These are phyloP conservation scores for Aspergillus ochraceoroseus DNA, from an alignment of 2,329 filamentous ascomycete genomes.

Conservation along the genomic window DNA sequence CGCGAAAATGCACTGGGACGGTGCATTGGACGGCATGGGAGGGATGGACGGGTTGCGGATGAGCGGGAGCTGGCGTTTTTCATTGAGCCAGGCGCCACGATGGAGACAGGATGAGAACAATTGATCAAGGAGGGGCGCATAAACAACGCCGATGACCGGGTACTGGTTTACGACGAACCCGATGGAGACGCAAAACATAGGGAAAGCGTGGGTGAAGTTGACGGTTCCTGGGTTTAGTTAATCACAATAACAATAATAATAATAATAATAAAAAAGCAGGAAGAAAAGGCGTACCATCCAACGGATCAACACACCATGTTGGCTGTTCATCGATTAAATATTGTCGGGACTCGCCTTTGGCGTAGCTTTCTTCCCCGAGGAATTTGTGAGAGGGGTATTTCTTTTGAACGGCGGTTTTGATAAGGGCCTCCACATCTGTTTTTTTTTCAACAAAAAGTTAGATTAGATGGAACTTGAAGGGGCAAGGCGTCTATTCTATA, in stretches of 20 bases:
- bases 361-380: constrained; percentile 72
- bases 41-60: constrained; percentile 57
- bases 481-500: constrained; percentile 32
- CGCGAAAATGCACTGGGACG: constrained; percentile 64
- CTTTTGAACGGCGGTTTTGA: constrained; percentile 54
- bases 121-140: constrained; percentile 65
- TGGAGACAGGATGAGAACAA: constrained; percentile 64
- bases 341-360: constrained; percentile 59
- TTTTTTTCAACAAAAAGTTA: no score
- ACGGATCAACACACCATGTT: constrained; percentile 72
- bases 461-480: no score
- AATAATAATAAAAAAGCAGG: background rate
- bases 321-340: constrained; percentile 62
- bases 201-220: constrained; percentile 75
- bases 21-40: constrained; percentile 59
- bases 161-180: constrained; percentile 58
- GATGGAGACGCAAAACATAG: constrained; percentile 77
- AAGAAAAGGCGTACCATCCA: constrained; percentile 54
- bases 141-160: constrained; percentile 66
- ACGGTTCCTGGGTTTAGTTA: constrained; percentile 56
- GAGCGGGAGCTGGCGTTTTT: constrained; percentile 59
- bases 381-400: constrained; percentile 66
- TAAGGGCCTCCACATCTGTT: constrained; percentile 69
- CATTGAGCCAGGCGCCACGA: constrained; percentile 65
- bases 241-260: background rate